Base-by-base conservation (phyloP, 495 filamentous ascomycete species). In the Lasiosphaeris hirsuta region DNA sequence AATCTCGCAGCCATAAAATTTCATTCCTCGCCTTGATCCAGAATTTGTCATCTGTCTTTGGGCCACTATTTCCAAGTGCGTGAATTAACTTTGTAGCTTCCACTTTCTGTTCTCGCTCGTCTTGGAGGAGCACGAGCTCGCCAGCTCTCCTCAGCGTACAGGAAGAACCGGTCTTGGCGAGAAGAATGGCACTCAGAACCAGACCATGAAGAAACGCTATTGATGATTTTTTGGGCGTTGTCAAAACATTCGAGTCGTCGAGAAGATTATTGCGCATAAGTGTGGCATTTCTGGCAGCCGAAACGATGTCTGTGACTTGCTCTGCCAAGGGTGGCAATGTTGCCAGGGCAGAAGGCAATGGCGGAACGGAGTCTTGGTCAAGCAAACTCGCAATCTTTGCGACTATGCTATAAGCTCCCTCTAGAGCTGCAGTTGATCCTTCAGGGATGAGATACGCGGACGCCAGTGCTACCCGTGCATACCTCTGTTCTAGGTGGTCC, bases 1-100 rank as follows among this genome's bases (percentile, higher is more conserved):
- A 96, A 67, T 85, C 82, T 63, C 84, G 82, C 33, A 96, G 81
- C 92, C 92, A 96, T 1, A 93, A 71, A 13, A 96, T 67, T 64
- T 88, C 83, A 49, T 83, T 78, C 38, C 90, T 79, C 7, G 82
- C 76, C 18, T 71, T 71, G 38, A 75, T 75, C 92, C 92, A 96
- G 47, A 86, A 82, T 58, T 79, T 81, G 19, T 85, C 83, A 56
- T 88, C 82, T 43, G 78, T 81, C 49, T 78, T 83, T 0, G 76
- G 68, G 0, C 78, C 68, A 15, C 81, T 78, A 34, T 74, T 77
- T 30, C 74, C 67, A 4, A 79, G 68, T 3, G 75, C 75, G 39
- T 80, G 77, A 17, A 95, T 79, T 9, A 90, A 76, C 47, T 76
- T 86, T 15, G 77, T 75, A 39, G 92, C 72, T 46, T 90, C 81